These are phyloP conservation scores for Salix suchowensis DNA, from an alignment of 345 rosid genomes.

Conservation along the genomic window DNA sequence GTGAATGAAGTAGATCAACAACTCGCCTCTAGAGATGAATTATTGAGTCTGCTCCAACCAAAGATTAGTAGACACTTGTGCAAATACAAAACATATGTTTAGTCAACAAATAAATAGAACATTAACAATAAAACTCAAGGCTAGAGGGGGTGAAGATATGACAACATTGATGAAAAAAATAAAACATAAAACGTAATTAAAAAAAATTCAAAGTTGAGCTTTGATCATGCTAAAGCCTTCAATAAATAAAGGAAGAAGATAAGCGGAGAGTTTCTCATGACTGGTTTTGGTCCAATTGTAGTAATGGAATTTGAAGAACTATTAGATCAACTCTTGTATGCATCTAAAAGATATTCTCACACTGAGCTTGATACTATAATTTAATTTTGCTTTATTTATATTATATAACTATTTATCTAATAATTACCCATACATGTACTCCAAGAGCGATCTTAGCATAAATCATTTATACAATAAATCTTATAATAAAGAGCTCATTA, in stretches of 20 bases:
- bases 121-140: not conserved
- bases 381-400: too few species aligned
- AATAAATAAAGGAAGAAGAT: not conserved
- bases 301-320: not conserved
- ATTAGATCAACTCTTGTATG: not conserved
- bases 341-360: not conserved
- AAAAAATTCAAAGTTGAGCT: not conserved
- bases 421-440: not conserved
- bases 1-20: too few species aligned
- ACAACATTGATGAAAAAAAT: not conserved
- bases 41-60: not conserved
- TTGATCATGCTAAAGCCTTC: not conserved
- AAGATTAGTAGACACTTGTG: not conserved
- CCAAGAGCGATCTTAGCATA: not conserved
- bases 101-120: not conserved
- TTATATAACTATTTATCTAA: too few species aligned
- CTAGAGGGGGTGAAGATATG: not conserved
- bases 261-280: not conserved
- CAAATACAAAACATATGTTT: too few species aligned
- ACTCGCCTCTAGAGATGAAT: too few species aligned
- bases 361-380: not conserved
- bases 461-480: not conserved
- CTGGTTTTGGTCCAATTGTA: not conserved
- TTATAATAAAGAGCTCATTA: not conserved
- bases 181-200: too few species aligned